Conservation (phyloP, 2,329 filamentous ascomycete species). For the Exophiala bonariae region DNA sequence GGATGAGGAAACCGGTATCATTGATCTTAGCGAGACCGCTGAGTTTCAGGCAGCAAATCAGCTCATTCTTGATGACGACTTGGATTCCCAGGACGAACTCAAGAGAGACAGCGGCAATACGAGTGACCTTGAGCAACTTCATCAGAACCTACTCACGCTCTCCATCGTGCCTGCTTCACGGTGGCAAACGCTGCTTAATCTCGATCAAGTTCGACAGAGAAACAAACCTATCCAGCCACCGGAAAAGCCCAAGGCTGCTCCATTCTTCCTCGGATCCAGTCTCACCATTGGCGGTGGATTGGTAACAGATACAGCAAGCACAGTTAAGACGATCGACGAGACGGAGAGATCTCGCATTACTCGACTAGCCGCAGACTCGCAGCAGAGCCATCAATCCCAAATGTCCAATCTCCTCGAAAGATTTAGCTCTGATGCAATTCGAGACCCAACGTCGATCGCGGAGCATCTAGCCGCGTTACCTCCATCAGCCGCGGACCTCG, state of each 20-base stretch:
- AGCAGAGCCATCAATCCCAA: slow-evolving; percentile 3
- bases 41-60: slow-evolving; percentile 74
- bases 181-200: slow-evolving; percentile 91
- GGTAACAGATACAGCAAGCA: slow-evolving; percentile 26
- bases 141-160: slow-evolving; percentile 78
- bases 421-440: slow-evolving; percentile 36
- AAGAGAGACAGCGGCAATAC: slow-evolving; percentile 49
- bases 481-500: slow-evolving; percentile 84
- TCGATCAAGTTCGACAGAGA: slow-evolving; percentile 85
- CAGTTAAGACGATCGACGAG: slow-evolving; percentile 33
- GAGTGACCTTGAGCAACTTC: slow-evolving; percentile 70
- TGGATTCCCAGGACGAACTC: slow-evolving; percentile 44
- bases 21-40: slow-evolving; percentile 59
- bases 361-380: slow-evolving; percentile 55
- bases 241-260: slow-evolving; percentile 89
- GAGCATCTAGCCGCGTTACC: slow-evolving; percentile 76
- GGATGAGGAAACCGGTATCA: slow-evolving; percentile 70
- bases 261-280: slow-evolving; percentile 78
- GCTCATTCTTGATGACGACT: slow-evolving; percentile 62
- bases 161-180: slow-evolving; percentile 84
- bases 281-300: slow-evolving; percentile 16
- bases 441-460: slow-evolving; percentile 69
- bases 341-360: slow-evolving; percentile 67
- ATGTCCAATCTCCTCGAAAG: slow-evolving; percentile 5
- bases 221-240: slow-evolving; percentile 93